A percentile compares a stretch with the other conserved stretches of the same genome.
phyloP scores from a whole-genome alignment of 2,329 filamentous ascomycete genomes.

The Hypoxylon sp. region DNA sequence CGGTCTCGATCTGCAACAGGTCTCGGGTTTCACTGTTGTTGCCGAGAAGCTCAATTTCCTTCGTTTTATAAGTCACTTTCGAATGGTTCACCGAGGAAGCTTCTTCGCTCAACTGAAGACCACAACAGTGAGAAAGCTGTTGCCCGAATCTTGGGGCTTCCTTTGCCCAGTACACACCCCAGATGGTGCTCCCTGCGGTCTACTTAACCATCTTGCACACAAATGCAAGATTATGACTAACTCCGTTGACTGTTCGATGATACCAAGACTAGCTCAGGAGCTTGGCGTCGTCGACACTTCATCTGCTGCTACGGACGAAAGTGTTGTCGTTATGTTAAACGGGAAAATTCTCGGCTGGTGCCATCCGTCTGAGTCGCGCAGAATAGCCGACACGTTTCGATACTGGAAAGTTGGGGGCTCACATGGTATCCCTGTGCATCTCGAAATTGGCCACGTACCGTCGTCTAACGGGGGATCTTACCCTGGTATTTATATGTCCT shows the following conservation, averaged over 20 bases:
- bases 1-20: constrained; percentile 93
- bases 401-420: constrained; percentile 96
- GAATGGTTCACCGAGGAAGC: constrained; percentile 98
- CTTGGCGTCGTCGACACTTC: constrained; percentile 84
- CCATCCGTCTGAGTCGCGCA: constrained; percentile 83
- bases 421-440: constrained; percentile 82
- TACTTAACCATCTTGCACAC: constrained; percentile 95
- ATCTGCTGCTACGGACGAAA: constrained; percentile 84
- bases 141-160: constrained; percentile 98
- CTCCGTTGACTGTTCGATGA: constrained; percentile 78
- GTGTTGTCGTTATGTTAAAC: constrained; percentile 90
- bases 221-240: constrained; percentile 92
- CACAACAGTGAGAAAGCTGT: constrained; percentile 92
- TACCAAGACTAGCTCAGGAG: constrained; percentile 81
- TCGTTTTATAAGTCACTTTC: constrained; percentile 98
- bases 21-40: constrained; percentile 94
- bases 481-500: constrained; percentile 94
- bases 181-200: constrained; percentile 93
- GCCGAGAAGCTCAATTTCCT: constrained; percentile 99
- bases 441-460: constrained; percentile 94
- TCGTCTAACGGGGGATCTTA: constrained; percentile 93
- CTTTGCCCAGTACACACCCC: constrained; percentile 97
- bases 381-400: constrained; percentile 87
- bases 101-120: constrained; percentile 99
- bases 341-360: constrained; percentile 93